Base-by-base conservation (phyloP, 257 asterid genomes). In the Lantana camara region DNA sequence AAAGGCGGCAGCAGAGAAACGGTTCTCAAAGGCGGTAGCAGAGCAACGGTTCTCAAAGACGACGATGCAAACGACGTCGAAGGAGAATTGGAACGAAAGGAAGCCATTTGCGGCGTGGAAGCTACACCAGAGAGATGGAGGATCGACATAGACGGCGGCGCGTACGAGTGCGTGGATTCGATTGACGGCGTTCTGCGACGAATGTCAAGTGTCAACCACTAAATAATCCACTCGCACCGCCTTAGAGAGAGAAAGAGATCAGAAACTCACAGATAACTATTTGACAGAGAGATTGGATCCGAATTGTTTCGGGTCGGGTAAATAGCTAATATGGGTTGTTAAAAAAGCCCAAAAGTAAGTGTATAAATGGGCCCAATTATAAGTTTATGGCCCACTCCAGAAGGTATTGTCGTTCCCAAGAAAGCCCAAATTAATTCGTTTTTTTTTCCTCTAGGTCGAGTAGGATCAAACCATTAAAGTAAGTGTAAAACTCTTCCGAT, bases 111-210 rank as follows among this genome's bases (percentile, higher is more conserved):
- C 40, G 85, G 78, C 53, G 78, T 30, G 32, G 70, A 57, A 42
- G 76, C 63, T 50, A 85, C 56, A 41, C 73, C 55, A 45, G 78
- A 61, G 63, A 73, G 56, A 19, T 84, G 68, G 21, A 79, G 62
- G 34, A 71, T 62, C 73, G 85, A 83, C 96, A 85, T 87, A 49
- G 12, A 46, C 60, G 73, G 80, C 69, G 76, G 78, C 75, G 77
- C 73, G 76, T 67, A 73, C 30, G 60, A 5, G 27, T 40, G 49
- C 61, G 44, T 54, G 45, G 9, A 17, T 56, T 49, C 56, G 30
- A 19, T 56, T 48, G 0, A 30, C 56, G 24, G 49, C 42, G 20
- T 60, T 17, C 47, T 9, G 9, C 63, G 34, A 45, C n/a, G n/a
- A n/a, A n/a, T n/a, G n/a, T n/a, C n/a, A n/a, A n/a, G 21, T 32